Percentiles rank a stretch among this genome's conserved stretches.
Evolutionary conservation across 2,329 filamentous ascomycete species (phyloP).

Genomic region (Passalora sequoiae): DNA sequence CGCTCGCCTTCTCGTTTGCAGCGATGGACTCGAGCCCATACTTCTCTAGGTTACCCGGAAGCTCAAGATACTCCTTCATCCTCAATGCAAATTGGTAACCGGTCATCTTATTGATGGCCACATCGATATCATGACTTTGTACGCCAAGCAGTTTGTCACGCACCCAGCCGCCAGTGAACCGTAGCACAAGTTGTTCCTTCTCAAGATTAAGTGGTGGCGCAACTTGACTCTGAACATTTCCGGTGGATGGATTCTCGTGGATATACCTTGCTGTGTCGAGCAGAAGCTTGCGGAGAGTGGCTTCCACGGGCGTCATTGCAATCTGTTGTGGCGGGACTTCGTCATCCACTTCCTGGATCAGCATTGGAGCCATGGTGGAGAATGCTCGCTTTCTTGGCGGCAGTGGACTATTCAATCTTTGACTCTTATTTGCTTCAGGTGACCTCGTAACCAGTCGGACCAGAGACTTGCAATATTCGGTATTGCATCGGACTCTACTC

Average conservation of each 20-base stretch:
- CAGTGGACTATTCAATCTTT: constrained; percentile 22
- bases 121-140: constrained; percentile 74
- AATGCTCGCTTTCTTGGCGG: constrained; percentile 9
- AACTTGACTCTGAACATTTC: constrained; percentile 25
- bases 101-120: constrained; percentile 80
- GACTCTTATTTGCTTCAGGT: constrained; percentile 28
- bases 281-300: constrained; percentile 67
- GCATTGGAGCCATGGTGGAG: constrained; percentile 27
- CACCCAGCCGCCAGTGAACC: constrained; percentile 84
- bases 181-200: constrained; percentile 52
- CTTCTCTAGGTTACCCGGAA: constrained; percentile 55
- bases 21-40: constrained; percentile 48
- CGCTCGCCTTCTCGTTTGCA: constrained; percentile 34
- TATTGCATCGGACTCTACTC: constrained; percentile 17
- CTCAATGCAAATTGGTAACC: constrained; percentile 68
- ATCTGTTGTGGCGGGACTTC: constrained; percentile 32
- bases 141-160: constrained; percentile 73
- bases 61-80: constrained; percentile 63
- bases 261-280: constrained; percentile 75
- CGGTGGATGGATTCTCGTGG: constrained; percentile 39
- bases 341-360: constrained; percentile 32
- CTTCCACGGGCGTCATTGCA: constrained; percentile 64
- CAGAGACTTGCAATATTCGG: constrained; percentile 30
- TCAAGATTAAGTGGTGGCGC: constrained; percentile 43
- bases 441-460: constrained; percentile 23